Base-by-base conservation (phyloP, 2,329 filamentous ascomycete species). In the Scorias spongiosa region DNA sequence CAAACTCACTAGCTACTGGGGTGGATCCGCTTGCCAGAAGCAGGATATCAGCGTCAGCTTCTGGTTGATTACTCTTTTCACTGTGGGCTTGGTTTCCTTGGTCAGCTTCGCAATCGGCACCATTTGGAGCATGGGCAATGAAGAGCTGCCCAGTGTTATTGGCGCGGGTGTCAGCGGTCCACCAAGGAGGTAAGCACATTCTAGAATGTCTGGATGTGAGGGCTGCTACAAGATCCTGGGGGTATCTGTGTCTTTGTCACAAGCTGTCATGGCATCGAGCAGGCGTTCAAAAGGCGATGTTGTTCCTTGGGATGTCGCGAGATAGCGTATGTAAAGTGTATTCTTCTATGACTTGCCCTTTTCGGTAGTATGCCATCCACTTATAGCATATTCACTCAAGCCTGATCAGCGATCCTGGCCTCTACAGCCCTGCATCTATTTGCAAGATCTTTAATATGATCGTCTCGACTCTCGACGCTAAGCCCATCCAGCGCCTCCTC, bases 131-230 rank as follows among this genome's bases (percentile, higher is more conserved):
- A 84, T 96, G 56, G 91, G 89, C 29, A 76, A 83, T 61, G 80
- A 93, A 68, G 82, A 87, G 65, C 70, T 96, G 50, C 91, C 91
- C 0, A 87, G 87, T 54, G 89, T 98, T 8, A 88, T 98, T 62
- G 86, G 87, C n/a, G 91, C 91, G 40, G 91, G 91, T 50, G 89
- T 98, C 32, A 84, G 81, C 51, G 76, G 78, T 46, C 72, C 79
- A 46, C 71, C 79, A 29, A 86, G 60, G 42, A 54, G 54, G 48
- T 54, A 43, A 34, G 12, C 3, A 17, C 18, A 17, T 44, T 3
- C 17, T n/a, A 37, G 34, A 58, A 7, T 26, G 20, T 26, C 20
- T 26, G 20, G 20, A 26, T 26, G 20, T 5, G 32, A 36, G 11
- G 32, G 15, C 32, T 12, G 9, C 4, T 12, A 36, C 11, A 15